phyloP scores from a whole-genome alignment of 2,329 filamentous ascomycete genomes.

The Trichoderma koningiopsis region DNA sequence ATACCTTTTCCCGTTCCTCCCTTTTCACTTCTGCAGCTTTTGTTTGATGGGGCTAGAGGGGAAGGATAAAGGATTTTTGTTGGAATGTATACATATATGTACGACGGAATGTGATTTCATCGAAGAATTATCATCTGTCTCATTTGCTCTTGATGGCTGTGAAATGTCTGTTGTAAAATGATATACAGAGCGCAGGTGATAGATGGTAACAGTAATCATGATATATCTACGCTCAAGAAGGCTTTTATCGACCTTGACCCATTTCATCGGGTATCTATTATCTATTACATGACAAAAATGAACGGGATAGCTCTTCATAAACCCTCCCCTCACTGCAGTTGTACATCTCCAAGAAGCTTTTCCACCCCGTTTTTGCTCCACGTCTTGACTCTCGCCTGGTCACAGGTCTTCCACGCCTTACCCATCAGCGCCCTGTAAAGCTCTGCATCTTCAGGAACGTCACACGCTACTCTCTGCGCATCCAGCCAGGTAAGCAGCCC shows the following conservation, averaged over 20 bases:
- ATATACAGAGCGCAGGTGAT: background rate
- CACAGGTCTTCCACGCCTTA: constrained; percentile 65
- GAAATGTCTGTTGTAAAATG: background rate
- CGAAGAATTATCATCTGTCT: background rate
- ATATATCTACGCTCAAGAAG: background rate
- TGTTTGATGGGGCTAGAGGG: background rate
- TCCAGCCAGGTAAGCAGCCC: constrained; percentile 76
- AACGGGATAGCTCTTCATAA: constrained; percentile 21
- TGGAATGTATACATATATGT: background rate
- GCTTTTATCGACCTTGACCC: background rate
- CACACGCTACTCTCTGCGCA: constrained; percentile 54
- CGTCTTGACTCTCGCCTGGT: constrained; percentile 62
- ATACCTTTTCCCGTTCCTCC: background rate
- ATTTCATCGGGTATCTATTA: background rate
- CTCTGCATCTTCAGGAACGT: constrained; percentile 46
- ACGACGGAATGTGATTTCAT: background rate
- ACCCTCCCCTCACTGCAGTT: constrained; percentile 15
- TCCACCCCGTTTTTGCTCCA: constrained; percentile 64
- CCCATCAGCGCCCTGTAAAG: constrained; percentile 58
- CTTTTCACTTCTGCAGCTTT: background rate
- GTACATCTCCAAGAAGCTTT: constrained; percentile 33
- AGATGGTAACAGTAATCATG: background rate
- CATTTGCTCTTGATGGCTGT: background rate
- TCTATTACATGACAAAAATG: background rate
- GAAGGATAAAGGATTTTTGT: background rate